Conservation (phyloP, 768 basidiomycete species). For the Pulveroboletus sp. region DNA sequence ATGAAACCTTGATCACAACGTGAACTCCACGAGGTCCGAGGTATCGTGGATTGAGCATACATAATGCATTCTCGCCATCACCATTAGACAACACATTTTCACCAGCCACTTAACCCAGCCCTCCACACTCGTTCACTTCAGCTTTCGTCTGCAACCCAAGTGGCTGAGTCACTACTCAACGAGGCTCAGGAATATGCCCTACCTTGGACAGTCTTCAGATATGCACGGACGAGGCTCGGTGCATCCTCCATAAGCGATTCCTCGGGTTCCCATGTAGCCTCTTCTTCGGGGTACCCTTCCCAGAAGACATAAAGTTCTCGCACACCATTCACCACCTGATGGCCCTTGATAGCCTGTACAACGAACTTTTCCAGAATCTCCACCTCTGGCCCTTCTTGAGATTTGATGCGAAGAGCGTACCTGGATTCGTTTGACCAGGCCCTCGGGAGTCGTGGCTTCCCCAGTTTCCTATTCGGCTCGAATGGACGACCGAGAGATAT, state of each 20-base stretch:
- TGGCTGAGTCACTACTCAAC: neutral
- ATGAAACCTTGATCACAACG: slow-evolving; percentile 15
- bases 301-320: slow-evolving; percentile 49
- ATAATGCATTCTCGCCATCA: slow-evolving; percentile 7
- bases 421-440: slow-evolving; percentile 55
- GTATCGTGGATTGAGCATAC: slow-evolving; percentile 1
- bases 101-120: neutral
- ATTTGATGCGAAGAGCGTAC: slow-evolving; percentile 37
- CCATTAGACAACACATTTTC: neutral
- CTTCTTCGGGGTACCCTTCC: slow-evolving; percentile 46
- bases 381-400: slow-evolving; percentile 26
- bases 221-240: slow-evolving; percentile 41
- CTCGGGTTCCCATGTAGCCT: slow-evolving; percentile 60
- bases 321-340: slow-evolving; percentile 34
- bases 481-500: slow-evolving; percentile 36
- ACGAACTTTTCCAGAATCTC: slow-evolving; percentile 39
- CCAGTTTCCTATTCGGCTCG: slow-evolving; percentile 24
- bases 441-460: slow-evolving; percentile 38
- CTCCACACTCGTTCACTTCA: neutral
- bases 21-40: slow-evolving; percentile 1
- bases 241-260: slow-evolving; percentile 44
- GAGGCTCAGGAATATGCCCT: neutral
- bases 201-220: slow-evolving; percentile 23
- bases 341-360: slow-evolving; percentile 36
- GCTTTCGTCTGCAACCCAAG: slow-evolving; percentile 2